Evolutionary conservation across 2,329 filamentous ascomycete genomes (phyloP).

Genomic region (Penicillium sp.): DNA sequence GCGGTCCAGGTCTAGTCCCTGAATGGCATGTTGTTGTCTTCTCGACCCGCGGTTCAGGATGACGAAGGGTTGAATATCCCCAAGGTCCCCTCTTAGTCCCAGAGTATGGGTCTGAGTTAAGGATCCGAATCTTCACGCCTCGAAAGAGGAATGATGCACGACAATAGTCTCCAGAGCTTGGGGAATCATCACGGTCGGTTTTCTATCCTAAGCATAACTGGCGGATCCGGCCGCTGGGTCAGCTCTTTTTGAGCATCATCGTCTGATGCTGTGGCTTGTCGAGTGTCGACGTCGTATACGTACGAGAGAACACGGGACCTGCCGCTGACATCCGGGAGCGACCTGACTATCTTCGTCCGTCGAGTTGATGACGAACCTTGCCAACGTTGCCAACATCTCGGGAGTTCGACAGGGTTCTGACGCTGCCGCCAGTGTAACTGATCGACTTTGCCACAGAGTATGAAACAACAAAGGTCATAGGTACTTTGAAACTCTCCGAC

Average conservation of each 20-base stretch:
- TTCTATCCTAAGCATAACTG: not conserved
- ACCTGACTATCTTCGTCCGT: not conserved
- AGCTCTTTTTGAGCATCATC: not conserved
- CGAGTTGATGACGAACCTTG: not conserved
- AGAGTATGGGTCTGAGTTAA: not conserved
- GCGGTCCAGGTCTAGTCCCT: slow-evolving; percentile 19
- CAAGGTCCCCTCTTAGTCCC: slow-evolving; percentile 19
- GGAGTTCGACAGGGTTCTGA: not conserved
- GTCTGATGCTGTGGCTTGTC: not conserved
- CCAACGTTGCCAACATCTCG: not conserved
- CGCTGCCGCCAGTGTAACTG: not conserved
- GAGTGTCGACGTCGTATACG: not conserved
- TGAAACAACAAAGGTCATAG: not conserved
- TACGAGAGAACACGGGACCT: not conserved
- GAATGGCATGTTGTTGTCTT: slow-evolving; percentile 19
- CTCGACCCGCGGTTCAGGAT: slow-evolving; percentile 19
- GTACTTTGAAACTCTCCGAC: not conserved
- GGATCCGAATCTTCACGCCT: slow-evolving; percentile 2
- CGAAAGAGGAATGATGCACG: slow-evolving; percentile 1
- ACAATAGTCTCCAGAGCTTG: not conserved
- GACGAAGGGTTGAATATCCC: slow-evolving; percentile 12
- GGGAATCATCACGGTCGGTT: not conserved
- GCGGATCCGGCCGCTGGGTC: not conserved
- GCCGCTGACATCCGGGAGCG: not conserved
- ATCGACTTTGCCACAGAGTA: not conserved